Conservation (phyloP, 805 yeast genomes). For the Sugiyamaella americana region DNA sequence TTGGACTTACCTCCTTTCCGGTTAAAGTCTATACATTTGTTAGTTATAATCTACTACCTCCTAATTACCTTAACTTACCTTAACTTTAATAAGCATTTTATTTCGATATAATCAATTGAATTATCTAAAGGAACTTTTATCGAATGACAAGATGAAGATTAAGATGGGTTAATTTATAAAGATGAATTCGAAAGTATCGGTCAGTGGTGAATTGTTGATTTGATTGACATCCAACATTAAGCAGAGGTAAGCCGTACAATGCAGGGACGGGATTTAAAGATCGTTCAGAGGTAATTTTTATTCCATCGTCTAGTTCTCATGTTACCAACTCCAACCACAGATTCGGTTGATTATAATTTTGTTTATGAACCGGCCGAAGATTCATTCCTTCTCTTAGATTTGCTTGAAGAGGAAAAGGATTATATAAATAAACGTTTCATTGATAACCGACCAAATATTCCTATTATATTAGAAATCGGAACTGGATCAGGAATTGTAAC, state of each 20-base stretch:
- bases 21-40: slow-evolving; percentile 49
- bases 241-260: no score
- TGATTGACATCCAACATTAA: no score
- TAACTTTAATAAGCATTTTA: slow-evolving; percentile 62
- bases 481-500: slow-evolving; percentile 89
- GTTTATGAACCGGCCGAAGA: slow-evolving; percentile 97
- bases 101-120: no score
- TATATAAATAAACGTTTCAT: slow-evolving; percentile 26
- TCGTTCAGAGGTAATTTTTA: no score
- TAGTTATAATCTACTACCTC: background rate
- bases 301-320: no score
- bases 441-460: background rate
- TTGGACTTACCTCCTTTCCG: slow-evolving; percentile 57
- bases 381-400: slow-evolving; percentile 75
- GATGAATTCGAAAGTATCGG: no score
- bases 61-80: slow-evolving; percentile 34
- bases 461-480: slow-evolving; percentile 72
- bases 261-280: no score
- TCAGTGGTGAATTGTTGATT: no score
- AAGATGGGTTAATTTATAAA: no score
- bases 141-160: no score
- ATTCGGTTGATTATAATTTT: slow-evolving; percentile 51
- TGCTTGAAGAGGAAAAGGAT: slow-evolving; percentile 55
- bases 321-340: slow-evolving; percentile 73
- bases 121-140: no score